phyloP scores from a whole-genome alignment of 2,329 filamentous ascomycete genomes.

The Penicillium verrucosum region DNA sequence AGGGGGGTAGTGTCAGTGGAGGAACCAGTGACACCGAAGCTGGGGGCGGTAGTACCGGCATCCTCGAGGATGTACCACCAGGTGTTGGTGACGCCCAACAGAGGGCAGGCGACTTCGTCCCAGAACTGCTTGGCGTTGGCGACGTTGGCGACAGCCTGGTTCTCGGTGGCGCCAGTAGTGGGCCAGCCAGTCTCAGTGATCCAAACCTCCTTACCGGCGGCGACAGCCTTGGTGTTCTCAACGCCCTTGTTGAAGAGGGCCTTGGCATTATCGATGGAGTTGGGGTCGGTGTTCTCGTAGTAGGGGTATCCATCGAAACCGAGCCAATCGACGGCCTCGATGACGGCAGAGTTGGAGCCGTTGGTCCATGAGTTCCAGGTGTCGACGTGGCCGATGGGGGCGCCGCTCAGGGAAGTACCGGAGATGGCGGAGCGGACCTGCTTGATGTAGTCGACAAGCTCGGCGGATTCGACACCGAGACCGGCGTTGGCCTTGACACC shows the following conservation, averaged over 20 bases:
- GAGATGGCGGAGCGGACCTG: slow-evolving; percentile 63
- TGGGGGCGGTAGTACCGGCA: slow-evolving; percentile 35
- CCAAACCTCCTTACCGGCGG: slow-evolving; percentile 71
- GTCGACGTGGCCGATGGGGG: slow-evolving; percentile 77
- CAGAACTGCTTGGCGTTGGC: slow-evolving; percentile 77
- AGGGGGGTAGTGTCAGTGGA: slow-evolving; percentile 36
- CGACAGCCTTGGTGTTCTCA: slow-evolving; percentile 55
- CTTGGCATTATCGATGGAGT: slow-evolving; percentile 63
- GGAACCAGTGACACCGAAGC: slow-evolving; percentile 40
- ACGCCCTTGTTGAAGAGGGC: slow-evolving; percentile 67
- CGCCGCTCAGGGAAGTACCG: slow-evolving; percentile 54
- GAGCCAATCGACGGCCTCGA: slow-evolving; percentile 70
- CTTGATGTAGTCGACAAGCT: slow-evolving; percentile 66
- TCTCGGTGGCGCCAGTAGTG: slow-evolving; percentile 62
- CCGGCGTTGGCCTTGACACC: slow-evolving; percentile 63
- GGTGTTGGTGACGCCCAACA: slow-evolving; percentile 41
- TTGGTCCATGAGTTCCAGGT: slow-evolving; percentile 83
- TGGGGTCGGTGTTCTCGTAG: slow-evolving; percentile 68
- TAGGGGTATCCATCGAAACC: slow-evolving; percentile 84
- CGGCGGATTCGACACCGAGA: slow-evolving; percentile 60
- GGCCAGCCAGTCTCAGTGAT: slow-evolving; percentile 89
- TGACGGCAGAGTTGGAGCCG: slow-evolving; percentile 65
- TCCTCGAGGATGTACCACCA: slow-evolving; percentile 47
- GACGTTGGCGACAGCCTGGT: slow-evolving; percentile 60
- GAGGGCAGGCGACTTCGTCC: slow-evolving; percentile 70